Conservation (phyloP, 2,329 filamentous ascomycete genomes). For the Didymella glomerata region DNA sequence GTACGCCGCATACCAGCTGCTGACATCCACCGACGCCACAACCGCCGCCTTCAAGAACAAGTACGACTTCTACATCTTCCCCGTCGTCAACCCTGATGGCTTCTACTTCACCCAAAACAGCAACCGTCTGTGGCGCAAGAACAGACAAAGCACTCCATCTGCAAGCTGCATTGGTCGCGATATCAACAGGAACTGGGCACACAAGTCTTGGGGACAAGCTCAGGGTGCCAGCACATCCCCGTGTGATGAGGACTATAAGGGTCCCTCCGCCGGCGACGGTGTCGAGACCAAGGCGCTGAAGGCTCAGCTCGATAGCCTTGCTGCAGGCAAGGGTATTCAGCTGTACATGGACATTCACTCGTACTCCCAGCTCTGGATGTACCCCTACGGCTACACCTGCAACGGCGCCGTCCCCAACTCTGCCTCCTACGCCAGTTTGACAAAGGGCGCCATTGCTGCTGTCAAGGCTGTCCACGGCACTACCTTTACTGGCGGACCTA, state of each 20-base stretch:
- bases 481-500: slow-evolving; percentile 54
- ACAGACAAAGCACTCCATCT: slow-evolving; percentile 35
- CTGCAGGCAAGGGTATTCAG: slow-evolving; percentile 60
- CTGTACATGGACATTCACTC: slow-evolving; percentile 72
- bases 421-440: slow-evolving; percentile 60
- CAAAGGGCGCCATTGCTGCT: slow-evolving; percentile 59
- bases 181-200: slow-evolving; percentile 54
- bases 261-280: slow-evolving; percentile 45
- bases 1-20: slow-evolving; percentile 49
- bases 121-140: slow-evolving; percentile 53
- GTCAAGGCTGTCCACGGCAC: slow-evolving; percentile 65
- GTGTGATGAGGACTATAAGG: slow-evolving; percentile 51
- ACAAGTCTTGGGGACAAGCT: slow-evolving; percentile 42
- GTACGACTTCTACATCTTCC: slow-evolving; percentile 70
- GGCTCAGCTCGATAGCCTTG: slow-evolving; percentile 57
- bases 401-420: slow-evolving; percentile 57
- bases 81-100: slow-evolving; percentile 52
- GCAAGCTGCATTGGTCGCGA: slow-evolving; percentile 50
- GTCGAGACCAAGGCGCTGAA: slow-evolving; percentile 55
- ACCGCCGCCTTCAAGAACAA: slow-evolving; percentile 61
- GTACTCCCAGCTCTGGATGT: slow-evolving; percentile 61
- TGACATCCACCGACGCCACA: slow-evolving; percentile 43
- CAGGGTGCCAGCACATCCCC: slow-evolving; percentile 48
- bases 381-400: slow-evolving; percentile 68
- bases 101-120: slow-evolving; percentile 51